These are phyloP conservation scores for Fusarium bulbicola DNA, from an alignment of 2,329 filamentous ascomycete species.

Conservation along the genomic window DNA sequence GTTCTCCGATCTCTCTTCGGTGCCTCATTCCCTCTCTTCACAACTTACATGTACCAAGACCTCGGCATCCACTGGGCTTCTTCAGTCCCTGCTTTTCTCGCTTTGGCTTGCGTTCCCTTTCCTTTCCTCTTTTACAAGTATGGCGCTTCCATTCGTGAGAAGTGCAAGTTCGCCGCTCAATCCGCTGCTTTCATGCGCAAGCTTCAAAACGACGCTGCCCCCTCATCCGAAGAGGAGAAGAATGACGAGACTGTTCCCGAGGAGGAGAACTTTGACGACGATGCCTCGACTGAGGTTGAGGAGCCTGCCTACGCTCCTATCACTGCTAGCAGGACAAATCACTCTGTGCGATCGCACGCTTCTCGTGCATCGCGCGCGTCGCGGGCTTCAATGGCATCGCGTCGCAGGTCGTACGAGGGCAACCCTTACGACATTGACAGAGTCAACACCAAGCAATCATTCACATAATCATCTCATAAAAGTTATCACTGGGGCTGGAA, in stretches of 20 bases:
- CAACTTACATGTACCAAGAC: conserved; percentile 30
- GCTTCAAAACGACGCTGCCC: conserved; percentile 15
- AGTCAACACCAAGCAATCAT: conserved; percentile 32
- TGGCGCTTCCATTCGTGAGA: conserved; percentile 29
- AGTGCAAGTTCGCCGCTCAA: conserved; percentile 35
- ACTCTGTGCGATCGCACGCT: conserved; percentile 18
- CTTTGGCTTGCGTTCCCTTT: conserved; percentile 32
- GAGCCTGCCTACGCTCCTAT: conserved; percentile 31
- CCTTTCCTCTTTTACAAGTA: conserved; percentile 38
- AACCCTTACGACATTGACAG: conserved; percentile 34
- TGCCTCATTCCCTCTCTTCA: conserved; percentile 34
- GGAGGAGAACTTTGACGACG: conserved; percentile 22
- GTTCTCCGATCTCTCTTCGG: conserved; percentile 34
- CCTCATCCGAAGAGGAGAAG: conserved; percentile 9
- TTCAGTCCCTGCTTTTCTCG: conserved; percentile 28
- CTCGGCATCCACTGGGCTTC: conserved; percentile 36
- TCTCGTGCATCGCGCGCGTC: conserved; percentile 21
- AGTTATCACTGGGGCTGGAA: conserved; percentile 4
- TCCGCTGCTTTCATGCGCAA: conserved; percentile 35
- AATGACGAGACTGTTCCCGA: conserved; percentile 9
- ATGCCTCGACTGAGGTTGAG: conserved; percentile 28
- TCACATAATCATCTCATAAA: conserved; percentile 20
- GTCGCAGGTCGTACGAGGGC: conserved; percentile 29
- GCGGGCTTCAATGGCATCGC: conserved; percentile 8
- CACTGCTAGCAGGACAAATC: conserved; percentile 4